Evolutionary conservation across 257 asterid genomes (phyloP).

Genomic region (Solanum tarijense): DNA sequence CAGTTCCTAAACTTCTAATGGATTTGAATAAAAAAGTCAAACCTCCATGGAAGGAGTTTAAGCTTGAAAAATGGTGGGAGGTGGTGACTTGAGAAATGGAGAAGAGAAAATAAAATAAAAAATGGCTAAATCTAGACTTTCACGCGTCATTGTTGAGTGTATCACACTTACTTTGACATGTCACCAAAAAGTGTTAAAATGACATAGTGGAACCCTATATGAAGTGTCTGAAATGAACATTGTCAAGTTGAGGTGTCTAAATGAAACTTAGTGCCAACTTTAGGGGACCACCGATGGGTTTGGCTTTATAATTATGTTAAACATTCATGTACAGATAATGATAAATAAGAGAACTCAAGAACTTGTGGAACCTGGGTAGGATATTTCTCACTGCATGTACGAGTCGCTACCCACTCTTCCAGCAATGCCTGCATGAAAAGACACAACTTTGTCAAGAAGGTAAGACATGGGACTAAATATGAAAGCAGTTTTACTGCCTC

Average conservation of each 20-base stretch:
- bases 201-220: neutral
- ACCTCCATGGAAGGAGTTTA: neutral
- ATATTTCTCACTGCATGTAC: slow-evolving; percentile 49
- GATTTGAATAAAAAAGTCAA: neutral
- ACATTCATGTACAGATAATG: neutral
- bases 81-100: neutral
- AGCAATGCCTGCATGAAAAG: slow-evolving; percentile 62
- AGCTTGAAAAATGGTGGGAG: neutral
- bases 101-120: too few relatives aligned
- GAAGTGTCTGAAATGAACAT: neutral
- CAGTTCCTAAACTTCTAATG: neutral
- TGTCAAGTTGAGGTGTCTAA: too few relatives aligned
- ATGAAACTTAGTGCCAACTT: too few relatives aligned
- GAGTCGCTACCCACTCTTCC: slow-evolving; percentile 91
- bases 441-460: slow-evolving; percentile 3
- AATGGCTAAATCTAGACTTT: neutral
- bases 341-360: slow-evolving; percentile 2
- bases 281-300: too few relatives aligned
- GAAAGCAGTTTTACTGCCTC: neutral
- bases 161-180: neutral
- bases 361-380: slow-evolving; percentile 54
- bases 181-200: too few relatives aligned
- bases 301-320: neutral
- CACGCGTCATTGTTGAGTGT: neutral
- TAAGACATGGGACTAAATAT: neutral